Percentiles rank a stretch among this genome's conserved stretches.
These are phyloP conservation scores for Talaromyces piceae DNA, from an alignment of 2,329 filamentous ascomycete genomes.

Conservation along the genomic window DNA sequence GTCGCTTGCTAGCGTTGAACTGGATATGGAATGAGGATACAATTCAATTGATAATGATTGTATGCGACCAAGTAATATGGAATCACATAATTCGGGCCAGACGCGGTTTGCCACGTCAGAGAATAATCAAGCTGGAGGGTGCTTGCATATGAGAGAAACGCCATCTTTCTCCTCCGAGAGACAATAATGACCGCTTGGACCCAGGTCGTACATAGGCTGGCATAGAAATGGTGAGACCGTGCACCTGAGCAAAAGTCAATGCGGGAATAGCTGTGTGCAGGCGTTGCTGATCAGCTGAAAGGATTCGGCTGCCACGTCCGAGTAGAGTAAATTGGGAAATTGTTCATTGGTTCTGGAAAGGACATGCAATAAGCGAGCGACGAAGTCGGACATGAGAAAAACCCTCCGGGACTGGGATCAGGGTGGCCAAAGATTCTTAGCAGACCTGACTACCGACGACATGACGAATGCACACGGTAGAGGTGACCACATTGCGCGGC, in stretches of 20 bases:
- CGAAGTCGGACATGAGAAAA: slow-evolving; percentile 1
- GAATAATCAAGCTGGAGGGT: slow-evolving; percentile 30
- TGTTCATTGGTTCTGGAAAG: slow-evolving; percentile 9
- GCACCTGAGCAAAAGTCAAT: slow-evolving; percentile 31
- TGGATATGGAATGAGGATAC: slow-evolving; percentile 8
- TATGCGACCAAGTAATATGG: slow-evolving; percentile 19
- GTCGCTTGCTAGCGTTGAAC: background rate
- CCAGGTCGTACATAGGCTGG: slow-evolving; percentile 22
- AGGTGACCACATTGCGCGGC: slow-evolving; percentile 6
- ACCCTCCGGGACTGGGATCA: slow-evolving; percentile 4
- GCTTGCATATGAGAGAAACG: slow-evolving; percentile 30
- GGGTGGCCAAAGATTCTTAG: slow-evolving; percentile 3
- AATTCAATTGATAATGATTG: slow-evolving; percentile 18
- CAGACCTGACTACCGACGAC: slow-evolving; percentile 3
- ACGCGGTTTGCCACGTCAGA: slow-evolving; percentile 35
- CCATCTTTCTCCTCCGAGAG: slow-evolving; percentile 27
- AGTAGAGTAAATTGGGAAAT: slow-evolving; percentile 12
- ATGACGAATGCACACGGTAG: slow-evolving; percentile 4
- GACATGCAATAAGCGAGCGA: slow-evolving; percentile 5
- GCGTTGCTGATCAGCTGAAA: slow-evolving; percentile 36
- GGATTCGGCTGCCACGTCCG: slow-evolving; percentile 20
- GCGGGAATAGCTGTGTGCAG: slow-evolving; percentile 34
- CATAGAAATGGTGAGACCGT: slow-evolving; percentile 28
- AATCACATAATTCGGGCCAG: slow-evolving; percentile 21
- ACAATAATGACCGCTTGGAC: slow-evolving; percentile 25